A percentile compares a stretch with the other conserved stretches of the same genome.
Conservation (phyloP, 2,329 filamentous ascomycete species). For the Teratosphaeria viscida region DNA sequence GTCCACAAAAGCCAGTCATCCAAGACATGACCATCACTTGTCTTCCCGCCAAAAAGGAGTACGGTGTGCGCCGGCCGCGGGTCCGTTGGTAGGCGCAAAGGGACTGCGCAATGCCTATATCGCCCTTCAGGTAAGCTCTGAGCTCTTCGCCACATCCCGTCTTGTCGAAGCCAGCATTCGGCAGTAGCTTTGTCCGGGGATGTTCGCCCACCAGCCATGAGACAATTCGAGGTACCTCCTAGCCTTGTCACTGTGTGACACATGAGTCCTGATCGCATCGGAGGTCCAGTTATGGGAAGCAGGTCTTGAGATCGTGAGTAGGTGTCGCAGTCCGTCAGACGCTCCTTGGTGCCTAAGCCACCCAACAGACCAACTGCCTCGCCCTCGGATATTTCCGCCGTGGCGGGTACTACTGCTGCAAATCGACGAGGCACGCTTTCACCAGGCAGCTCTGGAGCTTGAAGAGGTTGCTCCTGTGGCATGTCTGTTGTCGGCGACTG, state of each 20-base stretch:
- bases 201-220: slow-evolving; percentile 68
- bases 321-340: slow-evolving; percentile 38
- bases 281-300: slow-evolving; percentile 16
- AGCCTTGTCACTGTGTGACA: slow-evolving; percentile 68
- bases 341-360: slow-evolving; percentile 38
- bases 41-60: slow-evolving; percentile 38
- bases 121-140: slow-evolving; percentile 58
- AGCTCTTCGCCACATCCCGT: slow-evolving; percentile 52
- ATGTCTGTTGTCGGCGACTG: slow-evolving; percentile 8
- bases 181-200: slow-evolving; percentile 59
- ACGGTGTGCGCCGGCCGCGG: slow-evolving; percentile 26
- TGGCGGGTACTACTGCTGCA: slow-evolving; percentile 27
- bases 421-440: slow-evolving; percentile 27
- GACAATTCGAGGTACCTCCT: slow-evolving; percentile 39
- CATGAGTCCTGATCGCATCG: slow-evolving; percentile 39
- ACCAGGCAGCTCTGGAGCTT: slow-evolving; percentile 16
- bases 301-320: slow-evolving; percentile 25
- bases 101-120: slow-evolving; percentile 62
- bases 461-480: slow-evolving; percentile 18
- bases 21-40: slow-evolving; percentile 31
- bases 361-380: slow-evolving; percentile 32
- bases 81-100: slow-evolving; percentile 26
- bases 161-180: slow-evolving; percentile 66
- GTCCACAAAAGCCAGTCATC: slow-evolving; percentile 37
- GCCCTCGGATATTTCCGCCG: slow-evolving; percentile 14